Evolutionary conservation across 257 asterid species (phyloP), one percentile per base, ranked within the genome.

Genomic region (Thymus quinquecostatus): DNA sequence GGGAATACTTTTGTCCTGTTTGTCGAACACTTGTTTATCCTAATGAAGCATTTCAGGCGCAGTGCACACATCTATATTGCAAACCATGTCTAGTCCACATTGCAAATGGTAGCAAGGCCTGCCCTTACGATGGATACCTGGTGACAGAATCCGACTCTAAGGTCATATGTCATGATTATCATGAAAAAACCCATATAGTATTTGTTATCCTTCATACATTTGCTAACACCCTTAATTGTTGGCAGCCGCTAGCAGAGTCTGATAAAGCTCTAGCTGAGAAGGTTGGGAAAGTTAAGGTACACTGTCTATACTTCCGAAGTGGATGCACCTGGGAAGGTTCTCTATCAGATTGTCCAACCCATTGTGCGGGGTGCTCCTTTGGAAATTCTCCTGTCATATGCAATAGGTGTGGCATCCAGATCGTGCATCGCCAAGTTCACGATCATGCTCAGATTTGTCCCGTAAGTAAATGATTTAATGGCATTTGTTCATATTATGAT

Each of bases 321-420:
- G 98, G 99, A 70, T 94, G 99, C 84, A 68, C 92, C 14, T 94
- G 99, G 99, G 95, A 91, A 81, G 99, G 99, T 30, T 51, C 84
- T 40, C 70, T 94, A 21, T 78, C 93, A 32, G 97, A 94, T 49
- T 83, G 95, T 68, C 65, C 88, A 36, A 75, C 89, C 53, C 99
- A 94, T 75, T 92, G 96, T 75, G 74, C 95, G 59, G 83, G 75
- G 21, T 94, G 98, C 66, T 57, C 93, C 70, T 91, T 86, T 81
- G 99, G 98, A 44, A 83, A 84, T 66, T 88, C 97, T 30, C 93
- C 97, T 2, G 98, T 94, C 49, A 79, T 94, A 76, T 94, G 99
- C 86, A 86, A 91, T 80, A 77, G 89, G 78, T 94, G 99, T 70
- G 95, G 96, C 2, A 60, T 89, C 72, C 96, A 89, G 80, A 87